Base-by-base conservation (phyloP, 2,329 filamentous ascomycete species). In the Akanthomyces dipterigenus region DNA sequence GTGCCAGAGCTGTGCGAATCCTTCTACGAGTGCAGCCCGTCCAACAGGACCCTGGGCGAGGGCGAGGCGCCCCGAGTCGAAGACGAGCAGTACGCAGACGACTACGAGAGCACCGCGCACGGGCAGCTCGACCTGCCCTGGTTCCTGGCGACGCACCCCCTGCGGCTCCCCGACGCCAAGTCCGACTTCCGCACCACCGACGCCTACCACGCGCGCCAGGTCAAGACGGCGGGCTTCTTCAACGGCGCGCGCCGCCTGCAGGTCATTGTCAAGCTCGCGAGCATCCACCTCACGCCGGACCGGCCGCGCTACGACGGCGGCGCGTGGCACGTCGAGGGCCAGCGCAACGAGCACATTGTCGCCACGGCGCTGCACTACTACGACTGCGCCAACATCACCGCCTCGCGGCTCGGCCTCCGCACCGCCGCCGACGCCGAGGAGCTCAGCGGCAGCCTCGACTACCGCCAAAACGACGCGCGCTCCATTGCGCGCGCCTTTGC, bases 331-430 rank as follows among this genome's bases (percentile, higher is more conserved):
- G 67, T 83, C 2, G 83, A 85, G 64, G 82, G 83, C 20, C 73
- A 75, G 63, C 65, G 78, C 8, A 88, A 89, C 65, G 86, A 89
- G 70, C 82, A 81, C 64, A 87, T 90, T 42, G 80, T 79, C 64
- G 84, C 84, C 0, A 85, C 84, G 0, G 82, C 85, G 0, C 73
- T 89, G 20, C 86, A 85, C 70, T 86, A 86, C 69, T 84, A 84
- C 65, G 82, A 86, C 63, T 73, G 70, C 50, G 78, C 85, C 0
- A 90, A 90, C 69, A 80, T 88, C 55, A 81, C 80, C 0, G 75
- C 80, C 1, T 78, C 76, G 51, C 67, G 66, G 5, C 75, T 88
- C 5, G 71, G 73, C 3, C 86, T 88, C 67, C 79, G 74, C 9
- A 80, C 80, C 18, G 62, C 67, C 0, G 67, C 76, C 16, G 67